phyloP scores from a whole-genome alignment of 805 yeast genomes.

The Sugiyamaella marilandica region DNA sequence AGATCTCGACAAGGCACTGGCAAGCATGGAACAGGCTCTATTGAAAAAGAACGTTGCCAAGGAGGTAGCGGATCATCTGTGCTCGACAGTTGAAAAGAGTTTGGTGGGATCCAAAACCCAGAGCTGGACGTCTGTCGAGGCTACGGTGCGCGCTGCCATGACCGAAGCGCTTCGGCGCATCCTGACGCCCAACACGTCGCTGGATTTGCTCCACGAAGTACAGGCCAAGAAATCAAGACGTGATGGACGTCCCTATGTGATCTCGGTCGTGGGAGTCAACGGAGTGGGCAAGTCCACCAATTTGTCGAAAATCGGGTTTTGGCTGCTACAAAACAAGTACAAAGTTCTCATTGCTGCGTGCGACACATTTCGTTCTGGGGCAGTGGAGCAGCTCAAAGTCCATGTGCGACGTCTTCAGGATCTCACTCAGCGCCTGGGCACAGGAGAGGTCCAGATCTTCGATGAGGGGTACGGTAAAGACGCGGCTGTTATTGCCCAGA shows the following conservation, averaged over 20 bases:
- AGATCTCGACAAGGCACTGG: conserved; percentile 62
- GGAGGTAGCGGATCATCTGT: conserved; percentile 70
- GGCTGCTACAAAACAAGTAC: conserved; percentile 88
- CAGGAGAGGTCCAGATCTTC: conserved; percentile 63
- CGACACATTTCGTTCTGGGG: conserved; percentile 97
- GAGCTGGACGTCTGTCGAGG: conserved; percentile 66
- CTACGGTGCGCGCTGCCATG: conserved; percentile 59
- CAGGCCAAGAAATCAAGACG: conserved; percentile 40
- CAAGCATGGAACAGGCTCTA: conserved; percentile 67
- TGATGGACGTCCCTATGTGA: conserved; percentile 68
- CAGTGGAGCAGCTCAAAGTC: conserved; percentile 94
- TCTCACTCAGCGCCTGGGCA: conserved; percentile 49
- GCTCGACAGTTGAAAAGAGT: conserved; percentile 63
- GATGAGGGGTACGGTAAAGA: conserved; percentile 97
- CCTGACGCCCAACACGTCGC: conserved; percentile 86
- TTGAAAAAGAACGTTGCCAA: conserved; percentile 88
- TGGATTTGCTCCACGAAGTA: conserved; percentile 80
- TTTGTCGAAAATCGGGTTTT: conserved; percentile 86
- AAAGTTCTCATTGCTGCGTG: conserved; percentile 90
- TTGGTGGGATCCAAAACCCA: conserved; percentile 69
- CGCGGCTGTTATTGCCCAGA: conserved; percentile 90
- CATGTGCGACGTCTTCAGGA: conserved; percentile 81
- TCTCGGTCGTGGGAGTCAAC: conserved; percentile 94
- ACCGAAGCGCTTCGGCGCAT: conserved; percentile 60
- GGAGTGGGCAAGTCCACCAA: conserved; percentile 98